Conservation (phyloP, 768 basidiomycete genomes). For the Leucosporidium yakuticum region DNA sequence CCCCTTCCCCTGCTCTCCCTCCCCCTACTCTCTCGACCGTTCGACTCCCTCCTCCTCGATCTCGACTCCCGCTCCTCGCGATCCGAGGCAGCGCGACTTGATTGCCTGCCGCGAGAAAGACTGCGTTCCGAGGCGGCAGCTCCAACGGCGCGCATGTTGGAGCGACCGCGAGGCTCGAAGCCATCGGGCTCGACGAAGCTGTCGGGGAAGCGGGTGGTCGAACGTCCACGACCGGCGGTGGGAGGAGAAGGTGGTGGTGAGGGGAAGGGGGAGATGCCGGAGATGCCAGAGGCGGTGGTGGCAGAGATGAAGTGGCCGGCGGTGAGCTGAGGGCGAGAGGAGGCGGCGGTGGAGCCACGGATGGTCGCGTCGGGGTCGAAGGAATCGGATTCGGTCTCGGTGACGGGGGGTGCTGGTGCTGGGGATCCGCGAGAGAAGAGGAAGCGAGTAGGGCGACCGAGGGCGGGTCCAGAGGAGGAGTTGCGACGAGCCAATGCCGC, state of each 20-base stretch:
- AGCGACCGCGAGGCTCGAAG: slow-evolving; percentile 6
- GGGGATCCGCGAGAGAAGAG: too few relatives aligned
- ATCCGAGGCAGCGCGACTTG: background rate
- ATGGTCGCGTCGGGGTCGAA: too few relatives aligned
- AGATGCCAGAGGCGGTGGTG: slow-evolving; percentile 13
- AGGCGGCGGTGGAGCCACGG: too few relatives aligned
- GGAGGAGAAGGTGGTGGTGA: slow-evolving; percentile 25
- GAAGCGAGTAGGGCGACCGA: too few relatives aligned
- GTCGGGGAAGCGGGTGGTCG: slow-evolving; percentile 2
- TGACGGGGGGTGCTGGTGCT: too few relatives aligned
- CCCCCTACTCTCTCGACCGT: too few relatives aligned
- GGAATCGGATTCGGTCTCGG: too few relatives aligned
- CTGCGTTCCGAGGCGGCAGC: background rate
- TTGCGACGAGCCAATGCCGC: too few relatives aligned
- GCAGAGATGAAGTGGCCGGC: slow-evolving; percentile 28
- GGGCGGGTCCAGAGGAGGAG: too few relatives aligned
- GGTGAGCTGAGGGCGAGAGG: background rate
- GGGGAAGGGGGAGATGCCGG: slow-evolving; percentile 19
- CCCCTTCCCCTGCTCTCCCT: too few relatives aligned
- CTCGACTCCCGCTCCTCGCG: slow-evolving; percentile 2
- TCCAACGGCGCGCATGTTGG: slow-evolving; percentile 2
- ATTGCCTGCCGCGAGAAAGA: background rate
- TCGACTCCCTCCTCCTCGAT: too few relatives aligned
- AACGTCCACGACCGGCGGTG: slow-evolving; percentile 18
- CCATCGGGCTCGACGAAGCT: background rate